Conservation (phyloP, 345 rosid genomes). For the Pugionium cornutum region DNA sequence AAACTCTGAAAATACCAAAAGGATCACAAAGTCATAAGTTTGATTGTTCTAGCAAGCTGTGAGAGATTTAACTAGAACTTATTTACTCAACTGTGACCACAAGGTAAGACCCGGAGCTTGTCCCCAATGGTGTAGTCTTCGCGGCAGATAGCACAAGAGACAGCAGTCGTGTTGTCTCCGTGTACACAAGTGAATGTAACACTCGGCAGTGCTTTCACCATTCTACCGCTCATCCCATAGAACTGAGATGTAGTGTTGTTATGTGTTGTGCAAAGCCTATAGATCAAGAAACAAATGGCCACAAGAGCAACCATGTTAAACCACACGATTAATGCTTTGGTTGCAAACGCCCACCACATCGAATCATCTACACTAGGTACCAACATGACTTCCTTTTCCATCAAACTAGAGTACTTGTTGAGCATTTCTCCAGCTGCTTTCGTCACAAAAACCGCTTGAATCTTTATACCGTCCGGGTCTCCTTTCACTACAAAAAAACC, state of each 20-base stretch:
- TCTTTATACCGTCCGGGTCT: constrained; percentile 72
- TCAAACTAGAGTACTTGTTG: constrained; percentile 48
- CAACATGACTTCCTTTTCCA: constrained; percentile 67
- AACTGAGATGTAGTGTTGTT: constrained; percentile 70
- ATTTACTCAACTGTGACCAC: constrained; percentile 77
- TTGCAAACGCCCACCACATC: constrained; percentile 87
- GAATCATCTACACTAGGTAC: constrained; percentile 76
- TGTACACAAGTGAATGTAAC: constrained; percentile 66
- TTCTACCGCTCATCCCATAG: constrained; percentile 89
- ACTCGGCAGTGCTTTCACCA: constrained; percentile 98
- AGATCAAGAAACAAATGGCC: constrained; percentile 95
- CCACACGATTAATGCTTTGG: constrained; percentile 65
- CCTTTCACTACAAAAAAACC: constrained; percentile 70
- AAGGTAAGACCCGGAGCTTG: constrained; percentile 86
- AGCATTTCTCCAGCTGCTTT: constrained; percentile 70
- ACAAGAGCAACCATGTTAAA: constrained; percentile 93
- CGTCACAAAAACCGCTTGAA: constrained; percentile 78
- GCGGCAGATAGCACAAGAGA: constrained; percentile 89
- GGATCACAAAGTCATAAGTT: background rate
- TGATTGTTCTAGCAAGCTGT: too few species aligned
- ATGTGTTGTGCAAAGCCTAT: constrained; percentile 61
- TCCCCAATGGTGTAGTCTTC: constrained; percentile 93
- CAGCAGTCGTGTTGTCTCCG: constrained; percentile 87
- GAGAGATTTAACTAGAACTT: background rate
- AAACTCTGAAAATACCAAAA: constrained; percentile 57